Base-by-base conservation (phyloP, 306 rosid genomes). In the Corylus heterophylla region DNA sequence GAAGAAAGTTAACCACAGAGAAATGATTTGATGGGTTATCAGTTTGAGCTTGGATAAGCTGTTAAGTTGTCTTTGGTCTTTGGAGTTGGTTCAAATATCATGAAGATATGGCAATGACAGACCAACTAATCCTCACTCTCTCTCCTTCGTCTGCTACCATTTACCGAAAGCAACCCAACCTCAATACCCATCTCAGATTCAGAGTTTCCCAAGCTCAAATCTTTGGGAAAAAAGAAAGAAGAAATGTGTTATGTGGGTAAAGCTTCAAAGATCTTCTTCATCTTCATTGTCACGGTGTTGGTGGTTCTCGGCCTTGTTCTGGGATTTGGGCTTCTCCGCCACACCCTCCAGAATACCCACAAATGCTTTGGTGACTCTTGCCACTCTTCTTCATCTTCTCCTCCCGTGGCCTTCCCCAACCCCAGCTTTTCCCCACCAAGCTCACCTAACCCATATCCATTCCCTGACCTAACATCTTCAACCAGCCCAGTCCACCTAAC, bases 201-300 rank as follows among this genome's bases (percentile, higher is more conserved):
- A 58, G 76, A 74, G 63, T 58, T 75, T 42, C 54, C 16, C 18
- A 9, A 52, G 59, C 16, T 73, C 67, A 70, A 45, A 20, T 49
- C 69, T 22, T 25, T 48, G 52, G 35, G 55, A 42, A 35, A 49
- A 8, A 18, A 20, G 54, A 13, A 54, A 17, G 8, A 27, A 22
- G 78, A 80, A 66, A 89, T 95, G 98, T 96, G 99, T 80, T 93
- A 90, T 79, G 98, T 96, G 76, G 98, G 99, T 29, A 96, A 96
- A 88, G 99, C 99, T 80, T 91, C 99, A 72, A 96, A 93, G 97
- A 96, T 93, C 98, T 96, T 93, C 98, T 96, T 96, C 96, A 90
- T 96, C 79, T 96, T 96, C 89, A 73, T 96, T 9, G 85, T 91
- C n/a, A 91, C 98, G 2, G 89, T 88, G 14, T 84, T 91, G 4